Evolutionary conservation across 75 land plant species (phyloP), one percentile per base, ranked within the genome.

Genomic region (Cunninghamia lanceolata): DNA sequence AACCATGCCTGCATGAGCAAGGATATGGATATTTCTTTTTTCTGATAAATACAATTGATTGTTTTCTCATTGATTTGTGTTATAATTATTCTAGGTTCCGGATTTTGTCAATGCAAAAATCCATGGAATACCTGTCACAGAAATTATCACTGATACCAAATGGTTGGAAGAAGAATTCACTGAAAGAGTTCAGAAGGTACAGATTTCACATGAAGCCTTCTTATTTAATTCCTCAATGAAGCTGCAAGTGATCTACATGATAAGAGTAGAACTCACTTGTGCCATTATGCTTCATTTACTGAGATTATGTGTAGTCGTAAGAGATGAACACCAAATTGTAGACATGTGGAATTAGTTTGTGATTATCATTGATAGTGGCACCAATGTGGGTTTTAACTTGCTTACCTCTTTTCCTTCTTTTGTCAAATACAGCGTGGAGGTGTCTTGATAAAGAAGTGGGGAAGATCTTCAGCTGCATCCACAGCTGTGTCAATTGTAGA

Each of bases 381-480:
- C 21, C 30, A 80, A 45, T 76, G 82, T 45, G 8, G 47, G 3
- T 45, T 80, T 80, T 52, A 80, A 43, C 32, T n/a, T 80, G 13
- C 19, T 79, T 42, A 42, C 34, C 50, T 80, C 6, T 80, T 38
- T 80, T 80, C n/a, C 46, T 45, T 80, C 30, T n/a, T 80, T 45
- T 80, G 50, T 80, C 32, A 43, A 80, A 39, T 87, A 25, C 95
- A 94, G 99, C 83, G 99, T 77, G 99, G 99, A 82, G 99, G 99
- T n/a, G 95, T 86, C 3, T 85, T 98, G 21, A 98, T 98, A 17
- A 75, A 98, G 86, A 98, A 98, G 88, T 98, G 99, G 99, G 99
- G 99, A 39, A 93, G 99, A 88, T 98, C 99, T 83, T 98, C 99
- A 42, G 99, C 98, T 82, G 99, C 99, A 85, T 98, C 99, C 25